Conservation (phyloP, 345 rosid species). For the Eucalyptus erythrocorys region DNA sequence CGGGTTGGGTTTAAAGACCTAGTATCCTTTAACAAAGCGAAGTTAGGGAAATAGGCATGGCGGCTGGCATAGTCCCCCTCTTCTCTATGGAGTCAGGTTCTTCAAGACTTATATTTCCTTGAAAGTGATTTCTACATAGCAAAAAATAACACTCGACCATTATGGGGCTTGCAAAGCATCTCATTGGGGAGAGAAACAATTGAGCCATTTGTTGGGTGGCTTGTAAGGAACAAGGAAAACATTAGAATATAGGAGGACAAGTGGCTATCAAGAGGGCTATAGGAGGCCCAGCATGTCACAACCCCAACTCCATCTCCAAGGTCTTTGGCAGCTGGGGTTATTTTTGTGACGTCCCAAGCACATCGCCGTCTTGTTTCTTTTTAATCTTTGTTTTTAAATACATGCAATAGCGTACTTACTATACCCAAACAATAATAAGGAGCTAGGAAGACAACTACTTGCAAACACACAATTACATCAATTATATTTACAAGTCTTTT, state of each 20-base stretch:
- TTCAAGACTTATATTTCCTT: neutral
- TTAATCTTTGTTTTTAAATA: too few species aligned
- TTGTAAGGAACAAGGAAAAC: neutral
- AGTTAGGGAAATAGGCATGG: neutral
- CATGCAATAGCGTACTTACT: too few species aligned
- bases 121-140: neutral
- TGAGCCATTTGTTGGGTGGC: too few species aligned
- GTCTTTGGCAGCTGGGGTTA: too few species aligned
- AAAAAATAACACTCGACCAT: neutral
- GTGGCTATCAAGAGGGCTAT: neutral
- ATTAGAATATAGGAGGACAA: neutral
- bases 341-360: fast-evolving
- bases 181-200: too few species aligned
- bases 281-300: neutral
- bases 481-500: too few species aligned
- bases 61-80: fast-evolving
- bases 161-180: neutral
- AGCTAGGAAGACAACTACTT: too few species aligned
- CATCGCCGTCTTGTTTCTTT: fast-evolving
- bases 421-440: too few species aligned
- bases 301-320: too few species aligned
- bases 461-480: too few species aligned
- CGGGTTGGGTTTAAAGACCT: neutral
- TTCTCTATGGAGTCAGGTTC: neutral
- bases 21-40: neutral